Evolutionary conservation across 2,329 filamentous ascomycete species (phyloP).

Genomic region (Talaromyces sp.): DNA sequence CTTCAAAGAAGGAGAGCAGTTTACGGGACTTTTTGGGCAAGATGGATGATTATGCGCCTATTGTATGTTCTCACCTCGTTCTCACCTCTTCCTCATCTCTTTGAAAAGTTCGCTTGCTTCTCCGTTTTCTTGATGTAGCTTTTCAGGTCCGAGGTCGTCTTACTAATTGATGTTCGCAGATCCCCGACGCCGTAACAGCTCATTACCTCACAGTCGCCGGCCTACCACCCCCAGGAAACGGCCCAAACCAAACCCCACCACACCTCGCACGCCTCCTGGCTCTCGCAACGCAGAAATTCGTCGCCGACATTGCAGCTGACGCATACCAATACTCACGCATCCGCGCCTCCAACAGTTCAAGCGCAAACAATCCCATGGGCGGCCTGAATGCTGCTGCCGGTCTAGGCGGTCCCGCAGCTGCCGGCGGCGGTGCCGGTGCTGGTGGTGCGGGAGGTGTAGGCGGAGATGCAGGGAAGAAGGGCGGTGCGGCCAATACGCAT

Average conservation of each 20-base stretch:
- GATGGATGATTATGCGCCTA: constrained; percentile 98
- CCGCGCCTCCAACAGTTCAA: constrained; percentile 81
- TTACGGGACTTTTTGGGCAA: constrained; percentile 89
- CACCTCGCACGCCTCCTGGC: constrained; percentile 90
- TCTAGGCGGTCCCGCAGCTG: constrained; percentile 54
- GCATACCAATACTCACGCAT: constrained; percentile 98
- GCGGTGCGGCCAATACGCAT: constrained; percentile 52
- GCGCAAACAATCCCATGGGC: constrained; percentile 86
- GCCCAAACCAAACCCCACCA: constrained; percentile 71
- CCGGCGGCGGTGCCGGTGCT: constrained; percentile 37
- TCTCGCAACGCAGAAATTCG: constrained; percentile 98
- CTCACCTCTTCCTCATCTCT: not conserved
- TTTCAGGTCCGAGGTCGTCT: not conserved
- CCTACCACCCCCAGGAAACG: constrained; percentile 79
- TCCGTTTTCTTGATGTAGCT: not conserved
- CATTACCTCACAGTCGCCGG: constrained; percentile 97
- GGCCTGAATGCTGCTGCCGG: constrained; percentile 68
- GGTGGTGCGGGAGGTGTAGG: constrained; percentile 47
- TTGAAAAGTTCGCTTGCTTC: not conserved
- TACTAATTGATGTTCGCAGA: constrained; percentile 52
- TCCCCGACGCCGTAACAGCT: constrained; percentile 93
- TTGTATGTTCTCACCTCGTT: constrained; percentile 58
- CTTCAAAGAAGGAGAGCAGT: constrained; percentile 85
- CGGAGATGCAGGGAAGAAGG: constrained; percentile 44
- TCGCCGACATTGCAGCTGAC: constrained; percentile 94